These are phyloP conservation scores for Leptographium flavum DNA, from an alignment of 2,329 filamentous ascomycete species.

Conservation along the genomic window DNA sequence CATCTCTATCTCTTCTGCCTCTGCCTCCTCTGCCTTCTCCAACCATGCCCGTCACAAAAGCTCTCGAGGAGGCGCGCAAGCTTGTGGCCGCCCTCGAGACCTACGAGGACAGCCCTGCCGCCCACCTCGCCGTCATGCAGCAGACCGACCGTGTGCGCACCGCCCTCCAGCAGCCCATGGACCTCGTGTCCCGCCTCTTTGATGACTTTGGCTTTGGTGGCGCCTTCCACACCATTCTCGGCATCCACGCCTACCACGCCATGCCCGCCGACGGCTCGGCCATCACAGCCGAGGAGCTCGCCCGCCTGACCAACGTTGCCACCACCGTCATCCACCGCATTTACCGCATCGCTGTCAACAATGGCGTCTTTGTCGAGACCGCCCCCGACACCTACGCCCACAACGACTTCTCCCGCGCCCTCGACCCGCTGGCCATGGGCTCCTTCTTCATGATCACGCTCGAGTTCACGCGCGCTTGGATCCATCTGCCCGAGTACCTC, in stretches of 20 bases:
- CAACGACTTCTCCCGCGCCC: not conserved
- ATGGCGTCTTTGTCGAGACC: conserved; percentile 1
- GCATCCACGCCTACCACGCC: conserved; percentile 2
- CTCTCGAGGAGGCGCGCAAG: conserved; percentile 1
- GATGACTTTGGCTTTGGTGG: not conserved
- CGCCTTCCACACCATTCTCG: not conserved
- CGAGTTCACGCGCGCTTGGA: conserved; percentile 1
- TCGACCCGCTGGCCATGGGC: not conserved
- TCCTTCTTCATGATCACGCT: not conserved
- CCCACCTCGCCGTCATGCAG: not conserved
- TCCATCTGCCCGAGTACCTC: conserved; percentile 2
- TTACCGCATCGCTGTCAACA: not conserved
- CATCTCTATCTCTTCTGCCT: too few relatives aligned
- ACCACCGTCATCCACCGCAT: conserved; percentile 3
- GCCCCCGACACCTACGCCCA: not conserved
- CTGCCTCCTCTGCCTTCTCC: too few relatives aligned
- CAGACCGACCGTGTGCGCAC: not conserved
- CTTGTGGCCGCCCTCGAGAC: conserved; percentile 1
- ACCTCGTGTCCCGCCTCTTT: not conserved
- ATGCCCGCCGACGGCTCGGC: not conserved
- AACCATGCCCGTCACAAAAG: not conserved
- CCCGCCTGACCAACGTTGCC: not conserved
- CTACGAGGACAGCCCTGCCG: not conserved
- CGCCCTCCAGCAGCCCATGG: not conserved
- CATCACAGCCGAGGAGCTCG: not conserved